phyloP scores from a whole-genome alignment of 768 basidiomycete species.

The Leccinellum luteum region DNA sequence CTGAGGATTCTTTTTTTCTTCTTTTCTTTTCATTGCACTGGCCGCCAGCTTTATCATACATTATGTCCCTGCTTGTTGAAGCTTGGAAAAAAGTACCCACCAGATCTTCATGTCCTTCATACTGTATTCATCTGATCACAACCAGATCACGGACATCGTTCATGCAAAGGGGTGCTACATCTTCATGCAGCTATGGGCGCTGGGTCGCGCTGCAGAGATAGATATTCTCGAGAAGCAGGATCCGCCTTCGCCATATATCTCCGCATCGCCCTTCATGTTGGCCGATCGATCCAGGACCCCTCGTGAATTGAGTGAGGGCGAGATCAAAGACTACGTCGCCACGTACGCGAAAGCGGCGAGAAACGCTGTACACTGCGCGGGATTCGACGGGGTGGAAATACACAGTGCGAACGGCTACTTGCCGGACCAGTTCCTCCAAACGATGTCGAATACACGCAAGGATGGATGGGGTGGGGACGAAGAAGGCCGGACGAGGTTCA shows the following conservation, averaged over 20 bases:
- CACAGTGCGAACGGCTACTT: conserved; percentile 42
- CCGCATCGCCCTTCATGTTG: conserved; percentile 33
- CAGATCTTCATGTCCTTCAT: neutral
- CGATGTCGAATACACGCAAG: neutral
- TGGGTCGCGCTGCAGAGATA: conserved; percentile 33
- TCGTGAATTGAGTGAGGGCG: conserved; percentile 22
- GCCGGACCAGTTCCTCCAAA: neutral
- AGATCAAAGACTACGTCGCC: conserved; percentile 29
- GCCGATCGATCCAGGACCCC: conserved; percentile 9
- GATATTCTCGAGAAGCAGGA: conserved; percentile 25
- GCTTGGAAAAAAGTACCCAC: conserved; percentile 44
- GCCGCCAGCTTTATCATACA: too few species aligned
- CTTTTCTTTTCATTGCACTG: too few species aligned
- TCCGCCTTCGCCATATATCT: conserved; percentile 34
- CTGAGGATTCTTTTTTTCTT: too few species aligned
- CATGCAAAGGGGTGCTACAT: conserved; percentile 44
- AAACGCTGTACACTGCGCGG: conserved; percentile 25
- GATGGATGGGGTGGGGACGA: conserved; percentile 19
- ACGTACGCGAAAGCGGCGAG: conserved; percentile 31
- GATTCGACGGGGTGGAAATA: conserved; percentile 17
- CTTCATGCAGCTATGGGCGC: neutral
- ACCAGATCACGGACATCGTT: conserved; percentile 54
- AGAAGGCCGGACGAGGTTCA: conserved; percentile 56
- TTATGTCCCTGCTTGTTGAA: too few species aligned
- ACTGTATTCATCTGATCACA: neutral